Conservation (phyloP, 2,329 filamentous ascomycete species). For the Penicillium sp. region DNA sequence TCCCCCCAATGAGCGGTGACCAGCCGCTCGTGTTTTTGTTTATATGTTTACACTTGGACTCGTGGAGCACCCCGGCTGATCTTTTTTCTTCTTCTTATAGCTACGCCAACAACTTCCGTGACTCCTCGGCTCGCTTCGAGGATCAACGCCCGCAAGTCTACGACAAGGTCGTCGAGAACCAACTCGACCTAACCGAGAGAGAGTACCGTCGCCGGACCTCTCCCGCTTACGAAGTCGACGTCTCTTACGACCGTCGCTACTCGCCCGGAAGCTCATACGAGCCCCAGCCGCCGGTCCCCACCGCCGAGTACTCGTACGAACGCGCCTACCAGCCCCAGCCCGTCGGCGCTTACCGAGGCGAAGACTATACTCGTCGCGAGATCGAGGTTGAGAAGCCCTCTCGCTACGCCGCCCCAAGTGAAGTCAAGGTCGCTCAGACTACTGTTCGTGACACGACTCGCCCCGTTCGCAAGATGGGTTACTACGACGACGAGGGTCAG, state of each 20-base stretch:
- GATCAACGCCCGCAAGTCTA: conserved; percentile 41
- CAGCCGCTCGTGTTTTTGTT: conserved; percentile 24
- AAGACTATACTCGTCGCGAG: conserved; percentile 32
- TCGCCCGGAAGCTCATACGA: conserved; percentile 27
- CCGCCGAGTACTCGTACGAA: conserved; percentile 33
- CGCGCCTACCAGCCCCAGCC: conserved; percentile 28
- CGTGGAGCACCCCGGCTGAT: conserved; percentile 20
- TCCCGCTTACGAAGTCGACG: conserved; percentile 51
- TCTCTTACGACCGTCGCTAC: conserved; percentile 41
- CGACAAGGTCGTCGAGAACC: conserved; percentile 46
- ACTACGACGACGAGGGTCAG: conserved; percentile 75
- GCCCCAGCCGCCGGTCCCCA: conserved; percentile 18
- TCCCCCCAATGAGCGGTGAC: conserved; percentile 28
- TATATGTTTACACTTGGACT: conserved; percentile 23
- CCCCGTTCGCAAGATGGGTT: conserved; percentile 65
- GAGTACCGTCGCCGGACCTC: conserved; percentile 63
- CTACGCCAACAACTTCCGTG: conserved; percentile 51
- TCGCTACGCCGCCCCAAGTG: conserved; percentile 35
- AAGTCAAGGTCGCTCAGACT: conserved; percentile 52
- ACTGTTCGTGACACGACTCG: conserved; percentile 53
- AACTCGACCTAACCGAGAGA: conserved; percentile 56
- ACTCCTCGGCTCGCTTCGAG: conserved; percentile 52
- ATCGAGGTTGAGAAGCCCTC: conserved; percentile 33
- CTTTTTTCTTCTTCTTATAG: conserved; percentile 37
- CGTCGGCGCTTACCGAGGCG: conserved; percentile 45